phyloP scores from a whole-genome alignment of 495 filamentous ascomycete genomes.

The Chaetomium fimeti region DNA sequence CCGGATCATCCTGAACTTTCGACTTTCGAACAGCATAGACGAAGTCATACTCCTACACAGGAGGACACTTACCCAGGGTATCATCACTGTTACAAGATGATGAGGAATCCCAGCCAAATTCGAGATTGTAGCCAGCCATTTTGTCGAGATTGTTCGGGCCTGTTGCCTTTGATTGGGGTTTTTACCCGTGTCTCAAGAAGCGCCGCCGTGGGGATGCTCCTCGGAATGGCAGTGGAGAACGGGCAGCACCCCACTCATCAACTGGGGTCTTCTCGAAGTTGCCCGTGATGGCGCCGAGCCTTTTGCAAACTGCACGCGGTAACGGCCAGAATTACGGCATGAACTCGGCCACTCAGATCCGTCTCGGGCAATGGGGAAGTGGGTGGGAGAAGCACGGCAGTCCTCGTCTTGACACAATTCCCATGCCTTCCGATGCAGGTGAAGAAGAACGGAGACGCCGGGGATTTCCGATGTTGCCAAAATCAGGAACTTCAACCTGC shows the following conservation, averaged over 20 bases:
- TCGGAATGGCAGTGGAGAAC: background rate
- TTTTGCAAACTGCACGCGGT: slow-evolving; percentile 15
- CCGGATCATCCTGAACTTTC: background rate
- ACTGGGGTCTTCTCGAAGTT: slow-evolving; percentile 13
- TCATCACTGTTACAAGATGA: background rate
- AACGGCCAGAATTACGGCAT: slow-evolving; percentile 14
- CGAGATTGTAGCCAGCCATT: slow-evolving; percentile 5
- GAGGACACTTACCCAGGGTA: background rate
- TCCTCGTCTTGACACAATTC: slow-evolving; percentile 9
- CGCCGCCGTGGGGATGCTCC: slow-evolving; percentile 29
- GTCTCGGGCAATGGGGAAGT: slow-evolving; percentile 7
- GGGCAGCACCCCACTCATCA: slow-evolving; percentile 25
- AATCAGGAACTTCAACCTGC: slow-evolving; percentile 1
- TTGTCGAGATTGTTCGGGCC: slow-evolving; percentile 32
- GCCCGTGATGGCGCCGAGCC: slow-evolving; percentile 22
- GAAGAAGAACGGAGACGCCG: background rate
- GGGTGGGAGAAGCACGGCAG: slow-evolving; percentile 2
- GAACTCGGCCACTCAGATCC: slow-evolving; percentile 15
- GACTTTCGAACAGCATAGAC: background rate
- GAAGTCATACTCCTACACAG: too few species aligned
- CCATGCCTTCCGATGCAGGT: slow-evolving; percentile 2
- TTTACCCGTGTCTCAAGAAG: slow-evolving; percentile 35
- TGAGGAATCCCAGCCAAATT: background rate
- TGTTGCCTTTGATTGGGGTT: slow-evolving; percentile 35
- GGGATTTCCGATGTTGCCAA: slow-evolving; percentile 12